A percentile compares a stretch with the other conserved stretches of the same genome.
phyloP scores from a whole-genome alignment of 2,329 filamentous ascomycete species.

The Thelonectria olida region DNA sequence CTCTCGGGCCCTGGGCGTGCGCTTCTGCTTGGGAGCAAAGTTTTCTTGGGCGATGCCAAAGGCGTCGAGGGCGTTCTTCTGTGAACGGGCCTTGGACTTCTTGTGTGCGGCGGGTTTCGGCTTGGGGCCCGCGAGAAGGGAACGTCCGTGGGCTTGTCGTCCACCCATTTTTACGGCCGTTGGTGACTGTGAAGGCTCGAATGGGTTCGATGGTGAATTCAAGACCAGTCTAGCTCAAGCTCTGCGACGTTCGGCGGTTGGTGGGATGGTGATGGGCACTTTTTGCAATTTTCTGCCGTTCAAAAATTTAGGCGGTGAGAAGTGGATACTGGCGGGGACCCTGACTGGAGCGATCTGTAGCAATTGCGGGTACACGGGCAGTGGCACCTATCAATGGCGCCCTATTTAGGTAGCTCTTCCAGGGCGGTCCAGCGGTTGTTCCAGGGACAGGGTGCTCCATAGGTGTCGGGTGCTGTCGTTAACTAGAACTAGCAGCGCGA shows the following conservation, averaged over 20 bases:
- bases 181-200: slow-evolving; percentile 9
- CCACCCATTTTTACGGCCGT: slow-evolving; percentile 58
- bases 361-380: background rate
- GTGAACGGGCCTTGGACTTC: slow-evolving; percentile 59
- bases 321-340: slow-evolving; percentile 39
- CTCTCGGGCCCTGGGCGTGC: slow-evolving; percentile 60
- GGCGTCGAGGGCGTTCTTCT: slow-evolving; percentile 63
- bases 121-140: slow-evolving; percentile 53
- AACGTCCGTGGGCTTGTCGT: slow-evolving; percentile 66
- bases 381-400: slow-evolving; percentile 45
- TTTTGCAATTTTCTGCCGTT: slow-evolving; percentile 41
- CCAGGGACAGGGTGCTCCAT: slow-evolving; percentile 1
- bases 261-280: slow-evolving; percentile 25
- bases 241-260: slow-evolving; percentile 11
- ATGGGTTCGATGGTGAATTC: slow-evolving; percentile 22
- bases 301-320: slow-evolving; percentile 40
- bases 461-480: background rate
- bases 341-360: background rate
- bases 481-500: background rate
- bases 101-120: slow-evolving; percentile 45
- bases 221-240: slow-evolving; percentile 30
- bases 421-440: slow-evolving; percentile 10
- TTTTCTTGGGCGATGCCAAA: slow-evolving; percentile 66
- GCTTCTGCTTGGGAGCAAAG: slow-evolving; percentile 57
- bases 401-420: slow-evolving; percentile 28